A percentile compares a stretch with the other conserved stretches of the same genome.
phyloP scores from a whole-genome alignment of 2,329 filamentous ascomycete species.

The Monosporascus sp. region DNA sequence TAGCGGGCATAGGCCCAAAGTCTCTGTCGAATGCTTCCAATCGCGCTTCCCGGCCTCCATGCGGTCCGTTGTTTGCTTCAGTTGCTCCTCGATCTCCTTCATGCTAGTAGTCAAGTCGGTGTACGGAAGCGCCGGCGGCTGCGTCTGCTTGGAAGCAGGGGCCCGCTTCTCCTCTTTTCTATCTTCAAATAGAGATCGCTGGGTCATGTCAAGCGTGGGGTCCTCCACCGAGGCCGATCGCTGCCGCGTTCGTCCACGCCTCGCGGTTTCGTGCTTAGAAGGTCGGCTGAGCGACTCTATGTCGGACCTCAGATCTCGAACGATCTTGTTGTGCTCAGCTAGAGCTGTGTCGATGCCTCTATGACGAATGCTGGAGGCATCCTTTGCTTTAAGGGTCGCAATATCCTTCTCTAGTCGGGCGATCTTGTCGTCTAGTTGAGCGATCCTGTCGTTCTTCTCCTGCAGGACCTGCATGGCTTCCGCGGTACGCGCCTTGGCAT shows the following conservation, averaged over 20 bases:
- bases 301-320: conserved; percentile 19
- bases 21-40: conserved; percentile 12
- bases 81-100: conserved; percentile 23
- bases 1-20: conserved; percentile 3
- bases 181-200: conserved; percentile 16
- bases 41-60: conserved; percentile 11
- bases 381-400: conserved; percentile 35
- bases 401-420: conserved; percentile 50
- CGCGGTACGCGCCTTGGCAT: conserved; percentile 47
- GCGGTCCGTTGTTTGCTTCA: conserved; percentile 18
- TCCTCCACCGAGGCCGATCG: conserved; percentile 23
- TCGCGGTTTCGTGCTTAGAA: conserved; percentile 14
- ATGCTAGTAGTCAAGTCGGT: conserved; percentile 24
- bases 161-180: conserved; percentile 5
- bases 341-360: conserved; percentile 9
- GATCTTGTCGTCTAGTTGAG: conserved; percentile 52
- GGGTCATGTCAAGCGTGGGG: conserved; percentile 22
- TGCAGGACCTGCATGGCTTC: conserved; percentile 52
- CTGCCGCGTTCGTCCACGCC: conserved; percentile 7
- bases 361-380: conserved; percentile 6
- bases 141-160: conserved; percentile 1
- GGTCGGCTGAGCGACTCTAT: conserved; percentile 20
- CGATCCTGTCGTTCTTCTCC: conserved; percentile 52
- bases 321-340: conserved; percentile 15
- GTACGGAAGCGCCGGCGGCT: conserved; percentile 2